Percentiles rank a stretch among this genome's conserved stretches.
Evolutionary conservation across 257 asterid species (phyloP).

Genomic region (Scutellaria barbata): DNA sequence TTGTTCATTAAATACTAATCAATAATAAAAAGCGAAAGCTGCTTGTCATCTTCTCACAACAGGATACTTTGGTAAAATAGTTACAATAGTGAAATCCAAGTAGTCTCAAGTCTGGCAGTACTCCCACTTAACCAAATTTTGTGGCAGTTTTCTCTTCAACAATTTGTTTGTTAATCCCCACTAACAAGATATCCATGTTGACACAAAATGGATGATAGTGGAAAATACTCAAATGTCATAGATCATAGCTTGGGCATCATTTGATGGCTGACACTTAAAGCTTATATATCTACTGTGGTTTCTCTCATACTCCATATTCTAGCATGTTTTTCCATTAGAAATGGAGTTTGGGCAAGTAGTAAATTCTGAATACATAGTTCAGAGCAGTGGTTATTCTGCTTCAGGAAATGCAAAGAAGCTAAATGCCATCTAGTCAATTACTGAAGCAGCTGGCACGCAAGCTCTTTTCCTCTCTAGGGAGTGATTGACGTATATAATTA

Average conservation of each 20-base stretch:
- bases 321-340: slow-evolving; percentile 5
- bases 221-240: slow-evolving; percentile 13
- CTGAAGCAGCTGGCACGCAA: slow-evolving; percentile 14
- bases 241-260: slow-evolving; percentile 25
- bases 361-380: slow-evolving; percentile 18
- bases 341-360: slow-evolving; percentile 15
- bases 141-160: slow-evolving; percentile 4
- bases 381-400: slow-evolving; percentile 12
- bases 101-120: neutral
- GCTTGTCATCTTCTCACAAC: neutral
- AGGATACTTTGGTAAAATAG: neutral
- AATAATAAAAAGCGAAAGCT: neutral
- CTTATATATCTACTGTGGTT: neutral
- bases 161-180: slow-evolving; percentile 12
- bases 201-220: neutral
- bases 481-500: neutral
- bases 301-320: neutral
- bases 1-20: neutral
- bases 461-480: slow-evolving; percentile 3
- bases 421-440: slow-evolving; percentile 2
- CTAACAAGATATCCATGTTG: neutral
- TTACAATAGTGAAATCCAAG: neutral
- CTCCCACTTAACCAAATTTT: slow-evolving; percentile 9
- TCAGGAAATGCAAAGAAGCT: slow-evolving; percentile 1
- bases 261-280: neutral